Evolutionary conservation across 2,329 filamentous ascomycete genomes (phyloP), one percentile per base, ranked within the genome.

Genomic region (Sporothrix mexicana): DNA sequence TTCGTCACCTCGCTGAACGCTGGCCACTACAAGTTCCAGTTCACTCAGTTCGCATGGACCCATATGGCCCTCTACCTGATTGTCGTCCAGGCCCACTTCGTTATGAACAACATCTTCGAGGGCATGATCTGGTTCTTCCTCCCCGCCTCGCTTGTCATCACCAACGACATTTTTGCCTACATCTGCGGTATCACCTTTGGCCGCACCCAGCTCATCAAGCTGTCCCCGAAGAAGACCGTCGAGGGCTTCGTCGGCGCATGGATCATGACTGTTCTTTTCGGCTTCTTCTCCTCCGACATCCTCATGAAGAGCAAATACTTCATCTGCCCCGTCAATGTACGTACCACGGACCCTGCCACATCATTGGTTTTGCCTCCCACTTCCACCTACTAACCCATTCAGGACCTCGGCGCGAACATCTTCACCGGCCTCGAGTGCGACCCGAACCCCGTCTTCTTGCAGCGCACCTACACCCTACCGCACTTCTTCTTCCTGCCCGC

Each of bases 61-160:
- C 96, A 99, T 82, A 98, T 99, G 95, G 96, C 97, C 5, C 89
- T 99, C 23, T 98, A 97, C 85, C 87, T 99, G 79, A 98, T 99
- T 78, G 95, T 98, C 53, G 95, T 97, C 6, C 95, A 99, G 83
- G 95, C 96, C 15, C 96, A 99, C 82, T 99, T 99, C 82, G 94
- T 98, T 84, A 98, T 99, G 93, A 99, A 99, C 88, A 99, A 99
- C 83, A 92, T 99, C 76, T 97, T 99, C 78, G 96, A 99, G 84
- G 96, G 96, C 84, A 94, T 99, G 93, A 97, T 99, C 81, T 99
- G 96, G 96, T 98, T 99, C 87, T 98, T 98, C 88, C 84, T 99
- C 61, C 96, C 96, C 8, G 95, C 94, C 8, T 92, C 94, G 70
- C 88, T 99, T 78, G 96, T 99, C 81, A 97, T 99, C 80, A 98